A percentile compares a stretch with the other conserved stretches of the same genome.
phyloP scores from a whole-genome alignment of 768 basidiomycete genomes.

The Sporobolomyces roseus region DNA sequence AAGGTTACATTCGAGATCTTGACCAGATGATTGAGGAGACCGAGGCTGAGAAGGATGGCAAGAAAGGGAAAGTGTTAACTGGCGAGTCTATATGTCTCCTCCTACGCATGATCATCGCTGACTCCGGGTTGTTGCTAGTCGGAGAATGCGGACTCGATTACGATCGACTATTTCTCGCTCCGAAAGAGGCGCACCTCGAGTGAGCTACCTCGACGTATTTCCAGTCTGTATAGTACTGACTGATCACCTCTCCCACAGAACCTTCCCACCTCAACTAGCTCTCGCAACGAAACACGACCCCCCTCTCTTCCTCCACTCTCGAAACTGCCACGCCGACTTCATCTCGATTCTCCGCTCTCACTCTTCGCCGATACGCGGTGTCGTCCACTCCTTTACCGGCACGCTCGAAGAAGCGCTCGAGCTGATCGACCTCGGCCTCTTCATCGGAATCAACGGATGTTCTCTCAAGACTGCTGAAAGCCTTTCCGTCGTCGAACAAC shows the following conservation, averaged over 20 bases:
- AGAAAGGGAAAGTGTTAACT: not conserved
- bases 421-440: conserved; percentile 67
- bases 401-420: conserved; percentile 61
- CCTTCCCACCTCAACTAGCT: conserved; percentile 62
- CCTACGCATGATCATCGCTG: too few species aligned
- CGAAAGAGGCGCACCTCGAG: too few species aligned
- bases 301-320: conserved; percentile 75
- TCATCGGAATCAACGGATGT: conserved; percentile 59
- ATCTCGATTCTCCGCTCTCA: conserved; percentile 64
- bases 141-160: conserved; percentile 83
- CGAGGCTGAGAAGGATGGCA: conserved; percentile 9
- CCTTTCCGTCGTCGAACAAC: conserved; percentile 56
- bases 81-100: too few species aligned
- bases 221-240: too few species aligned
- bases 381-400: conserved; percentile 80
- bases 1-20: conserved; percentile 61
- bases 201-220: too few species aligned
- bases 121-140: too few species aligned
- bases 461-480: conserved; percentile 69
- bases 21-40: conserved; percentile 56
- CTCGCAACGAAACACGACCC: conserved; percentile 68
- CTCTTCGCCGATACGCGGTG: conserved; percentile 66
- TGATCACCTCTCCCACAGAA: conserved; percentile 58
- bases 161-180: conserved; percentile 68
- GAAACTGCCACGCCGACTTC: conserved; percentile 69